A percentile compares a stretch with the other conserved stretches of the same genome.
Conservation (phyloP, 129 eudicot species). For the Helianthus tuberosus region DNA sequence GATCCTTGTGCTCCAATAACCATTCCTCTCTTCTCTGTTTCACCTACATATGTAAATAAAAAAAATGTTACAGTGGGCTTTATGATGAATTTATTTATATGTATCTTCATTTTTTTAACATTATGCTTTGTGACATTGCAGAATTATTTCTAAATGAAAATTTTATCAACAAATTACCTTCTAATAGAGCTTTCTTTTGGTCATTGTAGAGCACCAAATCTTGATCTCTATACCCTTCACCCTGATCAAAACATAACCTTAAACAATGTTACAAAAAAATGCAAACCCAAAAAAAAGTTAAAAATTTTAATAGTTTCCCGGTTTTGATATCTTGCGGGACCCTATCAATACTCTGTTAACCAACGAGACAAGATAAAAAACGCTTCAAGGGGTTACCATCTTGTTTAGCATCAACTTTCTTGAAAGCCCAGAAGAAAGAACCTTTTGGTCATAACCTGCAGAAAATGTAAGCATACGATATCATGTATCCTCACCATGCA, state of each 20-base stretch:
- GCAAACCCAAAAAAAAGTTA: not conserved
- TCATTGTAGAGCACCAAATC: slow-evolving; percentile 26
- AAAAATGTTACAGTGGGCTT: too few species aligned
- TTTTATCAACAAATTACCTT: slow-evolving; percentile 25
- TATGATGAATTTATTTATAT: too few species aligned
- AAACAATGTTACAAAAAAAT: not conserved
- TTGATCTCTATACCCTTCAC: slow-evolving; percentile 33
- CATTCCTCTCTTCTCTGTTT: slow-evolving; percentile 24
- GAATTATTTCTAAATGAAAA: not conserved
- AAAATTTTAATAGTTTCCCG: not conserved
- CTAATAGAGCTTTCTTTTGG: slow-evolving; percentile 13
- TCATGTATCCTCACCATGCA: slow-evolving; percentile 5
- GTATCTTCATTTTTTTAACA: too few species aligned
- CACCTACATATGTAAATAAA: slow-evolving; percentile 28
- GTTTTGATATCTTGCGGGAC: not conserved
- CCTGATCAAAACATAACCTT: slow-evolving; percentile 28
- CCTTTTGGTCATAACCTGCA: slow-evolving; percentile 37
- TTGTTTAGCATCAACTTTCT: slow-evolving; percentile 54
- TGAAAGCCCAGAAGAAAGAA: slow-evolving; percentile 35
- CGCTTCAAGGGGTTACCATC: slow-evolving; percentile 20
- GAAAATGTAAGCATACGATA: not conserved
- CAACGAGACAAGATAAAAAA: too few species aligned
- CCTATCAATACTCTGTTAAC: too few species aligned
- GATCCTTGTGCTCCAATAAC: slow-evolving; percentile 23
- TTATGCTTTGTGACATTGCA: too few species aligned